A percentile compares a stretch with the other conserved stretches of the same genome.
These are phyloP conservation scores for Ceratocystis ficicola DNA, from an alignment of 2,329 filamentous ascomycete species.

Conservation along the genomic window DNA sequence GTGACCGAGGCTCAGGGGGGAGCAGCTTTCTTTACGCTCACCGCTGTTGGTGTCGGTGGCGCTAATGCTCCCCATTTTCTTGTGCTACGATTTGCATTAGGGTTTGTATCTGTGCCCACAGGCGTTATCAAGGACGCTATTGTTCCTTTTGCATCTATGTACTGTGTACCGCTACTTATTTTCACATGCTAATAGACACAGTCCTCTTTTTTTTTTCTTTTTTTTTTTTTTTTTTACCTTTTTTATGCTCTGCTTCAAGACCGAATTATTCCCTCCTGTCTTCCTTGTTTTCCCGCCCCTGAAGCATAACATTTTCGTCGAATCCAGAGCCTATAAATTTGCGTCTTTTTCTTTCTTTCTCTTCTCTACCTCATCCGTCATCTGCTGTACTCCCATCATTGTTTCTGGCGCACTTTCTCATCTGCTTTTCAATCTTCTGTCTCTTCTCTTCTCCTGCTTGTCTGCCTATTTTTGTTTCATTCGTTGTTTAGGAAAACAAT, in stretches of 20 bases:
- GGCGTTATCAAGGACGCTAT: no score
- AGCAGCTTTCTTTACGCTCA: no score
- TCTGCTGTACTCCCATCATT: background rate
- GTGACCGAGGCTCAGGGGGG: no score
- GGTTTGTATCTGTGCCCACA: no score
- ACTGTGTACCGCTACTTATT: no score
- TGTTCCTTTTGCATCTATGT: no score
- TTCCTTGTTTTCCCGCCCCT: background rate
- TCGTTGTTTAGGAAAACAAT: no score
- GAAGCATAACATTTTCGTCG: background rate
- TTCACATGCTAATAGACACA: no score
- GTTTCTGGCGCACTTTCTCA: background rate
- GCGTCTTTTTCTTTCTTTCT: background rate
- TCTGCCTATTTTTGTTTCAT: background rate
- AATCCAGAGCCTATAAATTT: background rate
- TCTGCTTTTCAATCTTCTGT: background rate
- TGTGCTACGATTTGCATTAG: no score
- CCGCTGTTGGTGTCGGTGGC: no score
- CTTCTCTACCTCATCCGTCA: no score
- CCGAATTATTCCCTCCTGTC: slow-evolving; percentile 1
- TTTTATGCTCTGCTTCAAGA: background rate
- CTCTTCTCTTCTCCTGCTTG: background rate
- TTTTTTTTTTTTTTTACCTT: background rate
- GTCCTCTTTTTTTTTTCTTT: background rate
- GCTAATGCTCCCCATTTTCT: no score